These are phyloP conservation scores for Pisolithus orientalis DNA, from an alignment of 768 basidiomycete genomes.

Conservation along the genomic window DNA sequence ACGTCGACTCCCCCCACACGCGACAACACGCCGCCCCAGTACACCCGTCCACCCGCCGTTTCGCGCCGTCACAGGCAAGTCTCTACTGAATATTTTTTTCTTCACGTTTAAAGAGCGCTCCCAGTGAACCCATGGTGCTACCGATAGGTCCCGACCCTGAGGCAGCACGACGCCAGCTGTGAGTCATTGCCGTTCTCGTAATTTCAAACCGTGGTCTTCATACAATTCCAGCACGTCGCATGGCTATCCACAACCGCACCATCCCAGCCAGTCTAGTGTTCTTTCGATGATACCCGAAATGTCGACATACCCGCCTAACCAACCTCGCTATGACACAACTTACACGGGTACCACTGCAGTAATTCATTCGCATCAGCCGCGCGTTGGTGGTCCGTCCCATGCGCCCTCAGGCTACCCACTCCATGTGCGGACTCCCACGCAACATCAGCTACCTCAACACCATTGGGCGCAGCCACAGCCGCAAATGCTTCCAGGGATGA, in stretches of 20 bases:
- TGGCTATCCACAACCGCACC: conserved; percentile 38
- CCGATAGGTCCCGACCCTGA: conserved; percentile 41
- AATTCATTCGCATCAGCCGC: conserved; percentile 29
- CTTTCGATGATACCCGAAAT: conserved; percentile 59
- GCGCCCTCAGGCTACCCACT: conserved; percentile 23
- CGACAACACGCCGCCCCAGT: conserved; percentile 56
- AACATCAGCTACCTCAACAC: conserved; percentile 35
- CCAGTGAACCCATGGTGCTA: conserved; percentile 41
- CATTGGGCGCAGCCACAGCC: conserved; percentile 54
- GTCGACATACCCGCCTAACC: conserved; percentile 40
- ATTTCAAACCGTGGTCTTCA: conserved; percentile 8
- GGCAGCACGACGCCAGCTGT: conserved; percentile 41
- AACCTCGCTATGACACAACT: conserved; percentile 46
- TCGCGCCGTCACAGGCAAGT: conserved; percentile 37
- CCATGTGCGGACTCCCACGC: conserved; percentile 47
- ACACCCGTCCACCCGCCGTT: conserved; percentile 30
- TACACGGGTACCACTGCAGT: conserved; percentile 32
- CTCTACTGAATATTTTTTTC: background rate
- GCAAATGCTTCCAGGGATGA: conserved; percentile 36
- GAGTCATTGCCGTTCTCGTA: conserved; percentile 17
- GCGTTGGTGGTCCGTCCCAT: conserved; percentile 32
- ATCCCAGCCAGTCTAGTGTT: conserved; percentile 36
- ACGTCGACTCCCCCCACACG: conserved; percentile 67
- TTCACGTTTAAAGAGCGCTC: conserved; percentile 3
- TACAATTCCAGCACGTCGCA: conserved; percentile 32